Conservation (phyloP, 129 eudicot genomes). For the Silybum marianum region DNA sequence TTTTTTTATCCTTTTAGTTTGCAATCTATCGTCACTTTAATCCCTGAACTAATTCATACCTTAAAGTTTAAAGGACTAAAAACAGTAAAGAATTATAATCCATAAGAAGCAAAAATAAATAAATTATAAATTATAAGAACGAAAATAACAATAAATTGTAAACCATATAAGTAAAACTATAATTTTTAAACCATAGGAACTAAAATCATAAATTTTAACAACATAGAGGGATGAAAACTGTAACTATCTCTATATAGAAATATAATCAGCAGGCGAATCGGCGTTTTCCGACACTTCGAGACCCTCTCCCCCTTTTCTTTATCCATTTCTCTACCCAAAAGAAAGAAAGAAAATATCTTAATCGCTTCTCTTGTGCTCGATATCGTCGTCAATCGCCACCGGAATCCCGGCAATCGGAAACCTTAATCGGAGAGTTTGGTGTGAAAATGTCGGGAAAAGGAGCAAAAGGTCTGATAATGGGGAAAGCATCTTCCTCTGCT, state of each 20-base stretch:
- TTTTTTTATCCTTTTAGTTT: no score
- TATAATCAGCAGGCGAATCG: neutral
- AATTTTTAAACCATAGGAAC: no score
- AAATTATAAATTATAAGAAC: no score
- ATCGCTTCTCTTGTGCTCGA: neutral
- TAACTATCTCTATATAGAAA: neutral
- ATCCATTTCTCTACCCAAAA: neutral
- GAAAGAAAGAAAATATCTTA: neutral
- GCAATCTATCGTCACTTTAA: no score
- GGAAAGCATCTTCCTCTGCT: conserved; percentile 53
- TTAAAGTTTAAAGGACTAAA: no score
- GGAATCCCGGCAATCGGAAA: conserved; percentile 17
- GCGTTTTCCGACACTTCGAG: neutral
- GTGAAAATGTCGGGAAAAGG: conserved; percentile 47
- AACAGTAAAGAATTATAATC: no score
- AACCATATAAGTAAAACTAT: no score
- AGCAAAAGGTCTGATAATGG: conserved; percentile 49
- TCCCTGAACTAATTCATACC: no score
- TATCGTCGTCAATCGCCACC: neutral
- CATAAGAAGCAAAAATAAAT: no score
- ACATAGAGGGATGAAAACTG: neutral
- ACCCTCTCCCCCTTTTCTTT: neutral
- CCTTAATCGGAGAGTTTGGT: neutral
- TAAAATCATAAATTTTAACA: no score
- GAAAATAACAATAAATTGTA: no score